phyloP scores from a whole-genome alignment of 257 asterid genomes.

The Solanum chilense region DNA sequence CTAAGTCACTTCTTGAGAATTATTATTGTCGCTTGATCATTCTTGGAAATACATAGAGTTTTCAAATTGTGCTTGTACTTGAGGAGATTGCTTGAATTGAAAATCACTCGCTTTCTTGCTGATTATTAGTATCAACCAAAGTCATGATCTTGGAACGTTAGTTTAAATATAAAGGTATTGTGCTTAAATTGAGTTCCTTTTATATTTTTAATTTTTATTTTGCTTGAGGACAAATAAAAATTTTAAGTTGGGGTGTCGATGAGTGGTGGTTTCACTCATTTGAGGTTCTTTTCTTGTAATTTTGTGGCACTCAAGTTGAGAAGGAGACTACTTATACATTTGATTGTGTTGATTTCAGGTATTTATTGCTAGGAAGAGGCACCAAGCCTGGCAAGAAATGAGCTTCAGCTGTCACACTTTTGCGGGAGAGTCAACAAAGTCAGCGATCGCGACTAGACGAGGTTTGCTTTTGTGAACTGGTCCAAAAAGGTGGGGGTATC shows the following conservation, averaged over 20 bases:
- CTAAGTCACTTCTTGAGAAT: background rate
- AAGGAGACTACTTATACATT: too few species aligned
- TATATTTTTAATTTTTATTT: too few species aligned
- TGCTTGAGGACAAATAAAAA: too few species aligned
- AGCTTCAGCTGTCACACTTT: background rate
- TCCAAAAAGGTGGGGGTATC: background rate
- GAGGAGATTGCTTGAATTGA: background rate
- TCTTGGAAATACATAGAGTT: background rate
- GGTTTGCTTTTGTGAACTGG: background rate
- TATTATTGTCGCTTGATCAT: background rate
- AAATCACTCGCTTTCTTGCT: background rate
- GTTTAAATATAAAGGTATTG: background rate
- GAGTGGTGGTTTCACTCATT: too few species aligned
- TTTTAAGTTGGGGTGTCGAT: too few species aligned
- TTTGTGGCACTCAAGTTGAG: too few species aligned
- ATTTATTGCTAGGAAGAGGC: background rate
- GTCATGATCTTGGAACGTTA: background rate
- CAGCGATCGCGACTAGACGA: rapidly evolving
- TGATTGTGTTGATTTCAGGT: too few species aligned
- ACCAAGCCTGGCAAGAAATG: background rate
- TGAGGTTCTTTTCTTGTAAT: too few species aligned
- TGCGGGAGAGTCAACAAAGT: background rate
- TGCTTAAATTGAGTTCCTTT: background rate
- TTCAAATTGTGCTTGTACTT: background rate
- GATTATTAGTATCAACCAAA: background rate